Percentiles rank a stretch among this genome's conserved stretches.
Conservation (phyloP, 371 early-diverging fungal genomes). For the Entomophthora muscae region DNA sequence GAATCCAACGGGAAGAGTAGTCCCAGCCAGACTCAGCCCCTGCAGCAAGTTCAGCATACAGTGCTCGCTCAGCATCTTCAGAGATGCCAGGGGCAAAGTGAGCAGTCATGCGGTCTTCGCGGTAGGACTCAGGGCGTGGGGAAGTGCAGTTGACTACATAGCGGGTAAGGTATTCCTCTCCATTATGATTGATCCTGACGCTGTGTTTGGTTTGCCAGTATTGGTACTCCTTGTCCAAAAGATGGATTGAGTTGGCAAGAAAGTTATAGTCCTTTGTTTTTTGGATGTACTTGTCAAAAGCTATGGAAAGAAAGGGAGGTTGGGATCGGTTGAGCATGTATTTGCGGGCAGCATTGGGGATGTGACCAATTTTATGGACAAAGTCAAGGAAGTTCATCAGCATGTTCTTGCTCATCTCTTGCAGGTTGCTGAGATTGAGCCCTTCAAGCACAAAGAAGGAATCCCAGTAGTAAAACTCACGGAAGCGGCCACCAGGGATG, state of each 20-base stretch:
- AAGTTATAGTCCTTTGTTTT: slow-evolving; percentile 29
- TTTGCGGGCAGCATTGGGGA: slow-evolving; percentile 12
- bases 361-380: neutral
- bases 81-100: slow-evolving; percentile 13
- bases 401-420: slow-evolving; percentile 32
- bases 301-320: slow-evolving; percentile 56
- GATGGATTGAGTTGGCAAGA: slow-evolving; percentile 26
- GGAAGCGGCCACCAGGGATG: slow-evolving; percentile 80
- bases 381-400: slow-evolving; percentile 39
- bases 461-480: slow-evolving; percentile 89
- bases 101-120: slow-evolving; percentile 41
- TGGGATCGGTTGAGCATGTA: slow-evolving; percentile 80
- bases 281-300: slow-evolving; percentile 41
- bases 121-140: slow-evolving; percentile 69
- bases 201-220: slow-evolving; percentile 40
- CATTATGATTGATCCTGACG: slow-evolving; percentile 16
- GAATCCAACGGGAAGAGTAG: slow-evolving; percentile 38
- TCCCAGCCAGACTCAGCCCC: slow-evolving; percentile 87
- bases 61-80: slow-evolving; percentile 14
- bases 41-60: slow-evolving; percentile 53
- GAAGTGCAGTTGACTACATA: slow-evolving; percentile 29
- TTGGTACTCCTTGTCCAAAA: slow-evolving; percentile 42
- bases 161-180: slow-evolving; percentile 19
- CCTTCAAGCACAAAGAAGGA: slow-evolving; percentile 71
- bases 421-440: slow-evolving; percentile 39